Evolutionary conservation across 2,329 filamentous ascomycete genomes (phyloP).

Genomic region (Clonostachys chloroleuca): DNA sequence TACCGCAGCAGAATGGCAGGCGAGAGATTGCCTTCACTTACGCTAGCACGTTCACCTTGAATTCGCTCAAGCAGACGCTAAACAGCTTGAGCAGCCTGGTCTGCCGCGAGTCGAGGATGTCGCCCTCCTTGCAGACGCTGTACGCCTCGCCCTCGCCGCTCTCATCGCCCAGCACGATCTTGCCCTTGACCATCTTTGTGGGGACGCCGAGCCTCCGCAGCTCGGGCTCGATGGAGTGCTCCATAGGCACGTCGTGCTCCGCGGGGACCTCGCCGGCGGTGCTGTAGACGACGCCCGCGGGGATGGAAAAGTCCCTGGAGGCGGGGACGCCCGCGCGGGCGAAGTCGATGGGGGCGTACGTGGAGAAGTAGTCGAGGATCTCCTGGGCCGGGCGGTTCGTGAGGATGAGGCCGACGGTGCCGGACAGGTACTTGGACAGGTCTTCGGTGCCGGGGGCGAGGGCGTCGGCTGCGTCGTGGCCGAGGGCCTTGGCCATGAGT

Average conservation of each 20-base stretch:
- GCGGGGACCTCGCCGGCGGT: conserved; percentile 73
- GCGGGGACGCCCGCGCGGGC: conserved; percentile 81
- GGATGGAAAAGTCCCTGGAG: conserved; percentile 72
- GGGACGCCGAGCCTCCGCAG: conserved; percentile 86
- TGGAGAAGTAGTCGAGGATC: conserved; percentile 68
- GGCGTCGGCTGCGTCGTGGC: conserved; percentile 71
- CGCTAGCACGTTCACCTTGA: conserved; percentile 75
- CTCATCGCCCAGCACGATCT: conserved; percentile 66
- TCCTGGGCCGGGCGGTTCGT: conserved; percentile 69
- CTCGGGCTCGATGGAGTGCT: conserved; percentile 86
- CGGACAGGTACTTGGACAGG: conserved; percentile 66
- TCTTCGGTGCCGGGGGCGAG: conserved; percentile 72
- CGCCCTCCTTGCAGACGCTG: conserved; percentile 78
- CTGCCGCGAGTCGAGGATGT: conserved; percentile 84
- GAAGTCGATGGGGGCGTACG: conserved; percentile 76
- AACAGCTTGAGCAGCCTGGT: conserved; percentile 93
- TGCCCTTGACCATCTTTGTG: conserved; percentile 82
- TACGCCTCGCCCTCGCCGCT: conserved; percentile 56
- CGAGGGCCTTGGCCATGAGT: conserved; percentile 95
- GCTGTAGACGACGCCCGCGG: conserved; percentile 76
- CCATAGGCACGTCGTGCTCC: conserved; percentile 81
- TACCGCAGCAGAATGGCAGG: neutral
- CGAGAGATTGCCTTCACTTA: conserved; percentile 32
- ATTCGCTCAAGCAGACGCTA: conserved; percentile 85
- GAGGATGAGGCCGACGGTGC: conserved; percentile 86